A percentile compares a stretch with the other conserved stretches of the same genome.
These are phyloP conservation scores for Fusarium sp. DNA, from an alignment of 2,329 filamentous ascomycete species.

Conservation along the genomic window DNA sequence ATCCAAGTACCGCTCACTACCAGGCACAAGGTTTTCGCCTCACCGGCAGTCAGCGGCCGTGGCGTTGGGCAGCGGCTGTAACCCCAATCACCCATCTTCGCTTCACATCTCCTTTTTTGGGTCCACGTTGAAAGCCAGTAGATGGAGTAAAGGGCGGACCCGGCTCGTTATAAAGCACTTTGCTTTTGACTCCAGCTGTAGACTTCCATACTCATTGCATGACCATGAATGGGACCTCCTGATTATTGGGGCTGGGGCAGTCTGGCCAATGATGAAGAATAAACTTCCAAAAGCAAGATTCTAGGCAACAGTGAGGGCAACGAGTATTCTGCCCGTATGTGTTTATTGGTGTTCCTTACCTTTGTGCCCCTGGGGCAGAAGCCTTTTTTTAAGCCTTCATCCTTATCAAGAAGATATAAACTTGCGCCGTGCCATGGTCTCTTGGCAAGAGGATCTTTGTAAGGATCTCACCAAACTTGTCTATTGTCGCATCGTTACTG, in stretches of 20 bases:
- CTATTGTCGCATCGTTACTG: neutral
- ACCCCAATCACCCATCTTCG: neutral
- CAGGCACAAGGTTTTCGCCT: accelerated
- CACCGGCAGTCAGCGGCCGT: neutral
- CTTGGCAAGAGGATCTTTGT: accelerated
- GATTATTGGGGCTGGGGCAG: neutral
- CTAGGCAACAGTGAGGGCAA: neutral
- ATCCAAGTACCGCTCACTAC: neutral
- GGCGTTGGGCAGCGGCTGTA: neutral
- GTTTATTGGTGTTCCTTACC: neutral
- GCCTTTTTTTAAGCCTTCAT: neutral
- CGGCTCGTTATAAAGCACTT: neutral
- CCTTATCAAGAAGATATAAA: neutral
- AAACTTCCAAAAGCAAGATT: neutral
- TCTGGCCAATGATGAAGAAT: neutral
- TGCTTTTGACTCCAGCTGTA: too few species aligned
- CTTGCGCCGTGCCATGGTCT: neutral
- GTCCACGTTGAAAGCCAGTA: too few species aligned
- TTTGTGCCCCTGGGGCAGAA: neutral
- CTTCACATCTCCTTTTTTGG: too few species aligned
- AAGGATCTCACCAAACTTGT: accelerated
- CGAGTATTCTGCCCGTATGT: neutral
- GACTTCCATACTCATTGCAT: neutral
- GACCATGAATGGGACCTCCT: neutral
- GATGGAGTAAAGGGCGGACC: accelerated